Evolutionary conservation across 2,329 filamentous ascomycete species (phyloP).

Genomic region (Apiospora malaysiana): DNA sequence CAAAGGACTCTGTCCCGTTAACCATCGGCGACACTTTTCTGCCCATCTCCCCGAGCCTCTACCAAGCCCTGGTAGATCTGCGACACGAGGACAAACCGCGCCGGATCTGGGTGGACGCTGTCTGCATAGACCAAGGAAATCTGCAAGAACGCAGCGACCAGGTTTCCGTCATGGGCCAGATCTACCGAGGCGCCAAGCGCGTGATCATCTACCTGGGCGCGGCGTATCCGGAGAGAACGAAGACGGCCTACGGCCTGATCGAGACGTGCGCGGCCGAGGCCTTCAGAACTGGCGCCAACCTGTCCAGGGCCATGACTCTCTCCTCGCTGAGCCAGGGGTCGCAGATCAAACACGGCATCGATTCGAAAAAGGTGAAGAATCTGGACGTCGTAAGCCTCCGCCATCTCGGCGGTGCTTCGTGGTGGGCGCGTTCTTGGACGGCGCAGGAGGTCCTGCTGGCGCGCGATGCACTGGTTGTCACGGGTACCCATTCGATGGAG

Average conservation of each 20-base stretch:
- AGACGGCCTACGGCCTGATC: neutral
- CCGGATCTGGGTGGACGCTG: conserved; percentile 26
- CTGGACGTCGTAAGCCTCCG: neutral
- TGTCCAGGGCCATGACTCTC: neutral
- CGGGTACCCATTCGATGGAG: conserved; percentile 20
- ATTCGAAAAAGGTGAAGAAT: neutral
- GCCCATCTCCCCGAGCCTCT: neutral
- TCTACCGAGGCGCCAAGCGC: conserved; percentile 21
- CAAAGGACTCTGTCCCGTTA: neutral
- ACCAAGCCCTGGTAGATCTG: conserved; percentile 5
- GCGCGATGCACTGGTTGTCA: conserved; percentile 21
- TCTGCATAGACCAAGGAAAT: conserved; percentile 28
- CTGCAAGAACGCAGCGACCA: conserved; percentile 14
- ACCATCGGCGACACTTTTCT: neutral
- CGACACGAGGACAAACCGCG: neutral
- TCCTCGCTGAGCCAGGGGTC: conserved; percentile 10
- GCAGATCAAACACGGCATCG: neutral
- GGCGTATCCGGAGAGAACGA: neutral
- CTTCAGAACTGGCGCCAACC: neutral
- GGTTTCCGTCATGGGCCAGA: conserved; percentile 25
- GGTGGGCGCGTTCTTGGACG: conserved; percentile 28
- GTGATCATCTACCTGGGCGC: conserved; percentile 23
- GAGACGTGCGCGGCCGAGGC: neutral
- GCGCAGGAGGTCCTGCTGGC: conserved; percentile 27
- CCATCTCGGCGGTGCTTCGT: conserved; percentile 19